Evolutionary conservation across 805 yeast genomes (phyloP).

Genomic region (Kodamaea lidongshanica): DNA sequence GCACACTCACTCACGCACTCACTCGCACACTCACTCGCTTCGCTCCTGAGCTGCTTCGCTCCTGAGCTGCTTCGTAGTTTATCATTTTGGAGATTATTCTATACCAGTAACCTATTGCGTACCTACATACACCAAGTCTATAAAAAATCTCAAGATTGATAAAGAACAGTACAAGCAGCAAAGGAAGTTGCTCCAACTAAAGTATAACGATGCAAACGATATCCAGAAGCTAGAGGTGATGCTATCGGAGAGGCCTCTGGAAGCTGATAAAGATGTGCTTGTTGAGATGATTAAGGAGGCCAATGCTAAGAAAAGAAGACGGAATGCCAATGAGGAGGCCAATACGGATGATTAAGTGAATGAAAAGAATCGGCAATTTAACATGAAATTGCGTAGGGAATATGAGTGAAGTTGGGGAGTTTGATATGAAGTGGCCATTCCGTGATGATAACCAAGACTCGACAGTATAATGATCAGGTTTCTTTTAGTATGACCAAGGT

Average conservation of each 20-base stretch:
- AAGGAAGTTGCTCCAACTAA: conserved; percentile 18
- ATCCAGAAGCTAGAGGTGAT: conserved; percentile 1
- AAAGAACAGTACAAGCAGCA: conserved; percentile 38
- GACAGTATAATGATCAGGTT: conserved; percentile 26
- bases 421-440: too few species aligned
- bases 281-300: conserved; percentile 28
- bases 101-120: too few species aligned
- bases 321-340: conserved; percentile 26
- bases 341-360: conserved; percentile 47
- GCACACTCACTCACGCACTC: too few species aligned
- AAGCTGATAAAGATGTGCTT: conserved; percentile 16
- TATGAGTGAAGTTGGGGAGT: conserved; percentile 28
- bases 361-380: conserved; percentile 69
- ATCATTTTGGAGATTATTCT: too few species aligned
- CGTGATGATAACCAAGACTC: too few species aligned
- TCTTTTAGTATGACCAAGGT: conserved; percentile 30
- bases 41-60: too few species aligned
- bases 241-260: conserved; percentile 4
- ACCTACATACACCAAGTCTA: conserved; percentile 50
- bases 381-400: conserved; percentile 58
- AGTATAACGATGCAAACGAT: conserved; percentile 10
- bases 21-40: too few species aligned
- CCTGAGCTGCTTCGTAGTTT: too few species aligned
- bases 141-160: conserved; percentile 31
- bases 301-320: conserved; percentile 31